These are phyloP conservation scores for Solanum hybrid DNA, from an alignment of 305 asterid genomes.

Conservation along the genomic window DNA sequence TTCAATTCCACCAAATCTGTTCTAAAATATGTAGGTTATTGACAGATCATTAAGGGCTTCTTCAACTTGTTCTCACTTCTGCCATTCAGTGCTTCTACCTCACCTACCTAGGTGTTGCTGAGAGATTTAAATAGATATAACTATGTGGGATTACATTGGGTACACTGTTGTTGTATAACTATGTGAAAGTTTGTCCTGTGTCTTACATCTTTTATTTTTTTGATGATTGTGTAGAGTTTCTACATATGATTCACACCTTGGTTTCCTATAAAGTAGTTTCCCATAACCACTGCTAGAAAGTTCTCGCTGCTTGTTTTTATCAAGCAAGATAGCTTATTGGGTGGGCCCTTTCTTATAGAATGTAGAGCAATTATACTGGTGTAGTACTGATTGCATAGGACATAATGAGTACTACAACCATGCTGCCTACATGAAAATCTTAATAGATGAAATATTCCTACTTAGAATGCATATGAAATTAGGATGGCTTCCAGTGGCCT, in stretches of 20 bases:
- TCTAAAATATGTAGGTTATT: background rate
- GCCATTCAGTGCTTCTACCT: background rate
- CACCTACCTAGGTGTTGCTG: background rate
- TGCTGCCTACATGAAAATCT: background rate
- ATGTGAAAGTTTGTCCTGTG: background rate
- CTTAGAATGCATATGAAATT: background rate
- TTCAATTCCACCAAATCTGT: background rate
- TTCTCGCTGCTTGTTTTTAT: background rate
- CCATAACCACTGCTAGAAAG: background rate
- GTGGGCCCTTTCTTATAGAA: background rate
- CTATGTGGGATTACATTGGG: background rate
- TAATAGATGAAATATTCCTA: background rate
- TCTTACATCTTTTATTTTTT: background rate
- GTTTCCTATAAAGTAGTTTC: background rate
- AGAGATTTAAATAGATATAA: background rate
- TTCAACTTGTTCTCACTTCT: background rate
- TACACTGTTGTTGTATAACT: background rate
- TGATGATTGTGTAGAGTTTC: background rate
- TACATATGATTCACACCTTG: background rate
- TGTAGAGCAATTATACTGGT: background rate
- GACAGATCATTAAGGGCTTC: background rate
- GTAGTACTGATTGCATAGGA: background rate
- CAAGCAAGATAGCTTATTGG: background rate
- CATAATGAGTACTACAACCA: background rate
- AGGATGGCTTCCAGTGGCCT: background rate